Base-by-base conservation (phyloP, 176 grass and related monocot species). In the Urochloa ruziziensis region DNA sequence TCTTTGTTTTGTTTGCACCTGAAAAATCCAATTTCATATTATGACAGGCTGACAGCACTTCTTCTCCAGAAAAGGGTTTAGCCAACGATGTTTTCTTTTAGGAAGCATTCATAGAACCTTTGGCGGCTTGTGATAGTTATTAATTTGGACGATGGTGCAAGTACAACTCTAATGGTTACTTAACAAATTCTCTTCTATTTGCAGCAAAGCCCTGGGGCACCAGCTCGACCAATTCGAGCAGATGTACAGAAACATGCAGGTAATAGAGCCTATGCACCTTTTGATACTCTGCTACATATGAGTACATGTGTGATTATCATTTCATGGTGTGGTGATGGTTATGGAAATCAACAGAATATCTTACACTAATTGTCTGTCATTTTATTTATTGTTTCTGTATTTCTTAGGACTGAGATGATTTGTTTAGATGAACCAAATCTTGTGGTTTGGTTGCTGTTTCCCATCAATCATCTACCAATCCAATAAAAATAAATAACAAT, bases 171-270 rank as follows among this genome's bases (percentile, higher is more conserved):
- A 29, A 40, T 77, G 77, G 51, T 8, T 62, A 35, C 24, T 39
- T 70, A 52, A 75, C 35, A 62, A 80, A 48, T 56, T 12, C 27
- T 21, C 9, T 35, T 85, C 14, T 87, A 53, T n/a, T n/a, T n/a
- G n/a, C n/a, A n/a, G n/a, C n/a, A n/a, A n/a, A n/a, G n/a, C n/a
- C n/a, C n/a, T n/a, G 86, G 88, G 61, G 92, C 56, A 71, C 75
- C 88, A 92, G 67, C 77, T 70, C 81, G 84, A 85, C 74, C 87
- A 86, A 66, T 70, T 76, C 74, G 86, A 68, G 53, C 43, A 80
- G 84, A 91, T 83, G 40, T 73, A 67, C 86, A 87, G 49, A 92
- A 94, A 86, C 67, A 76, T 70, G 23, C 70, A 17, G 82, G 87
- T 89, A 80, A 89, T 44, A 60, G 1, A 83, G 13, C 29, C 7